These are phyloP conservation scores for Kodamaea leandrae DNA, from an alignment of 805 yeast species.

Conservation along the genomic window DNA sequence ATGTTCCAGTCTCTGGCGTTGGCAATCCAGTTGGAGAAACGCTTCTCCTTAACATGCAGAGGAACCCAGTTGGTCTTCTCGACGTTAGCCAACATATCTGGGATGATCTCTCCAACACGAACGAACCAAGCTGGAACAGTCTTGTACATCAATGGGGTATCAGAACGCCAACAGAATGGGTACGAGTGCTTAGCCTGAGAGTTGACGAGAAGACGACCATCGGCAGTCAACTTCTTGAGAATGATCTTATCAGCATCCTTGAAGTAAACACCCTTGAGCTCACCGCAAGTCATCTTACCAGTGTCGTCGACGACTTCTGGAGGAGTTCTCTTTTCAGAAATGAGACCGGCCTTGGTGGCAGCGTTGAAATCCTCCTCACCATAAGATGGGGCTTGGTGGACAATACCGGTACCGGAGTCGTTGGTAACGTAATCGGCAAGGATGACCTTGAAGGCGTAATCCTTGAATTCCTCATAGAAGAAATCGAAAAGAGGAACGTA, in stretches of 20 bases:
- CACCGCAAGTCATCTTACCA: slow-evolving; percentile 82
- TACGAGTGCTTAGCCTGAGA: slow-evolving; percentile 92
- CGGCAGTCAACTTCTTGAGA: slow-evolving; percentile 76
- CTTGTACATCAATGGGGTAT: slow-evolving; percentile 93
- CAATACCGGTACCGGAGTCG: slow-evolving; percentile 99
- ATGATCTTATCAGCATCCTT: slow-evolving; percentile 94
- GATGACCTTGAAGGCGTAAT: slow-evolving; percentile 78
- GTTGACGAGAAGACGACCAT: slow-evolving; percentile 70
- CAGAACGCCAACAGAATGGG: slow-evolving; percentile 99
- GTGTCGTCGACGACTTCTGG: slow-evolving; percentile 95
- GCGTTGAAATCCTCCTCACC: slow-evolving; percentile 98
- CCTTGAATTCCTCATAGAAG: slow-evolving; percentile 72
- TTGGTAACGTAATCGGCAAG: slow-evolving; percentile 80
- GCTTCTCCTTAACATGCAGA: slow-evolving; percentile 79
- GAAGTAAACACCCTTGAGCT: slow-evolving; percentile 80
- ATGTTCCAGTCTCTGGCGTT: slow-evolving; percentile 99
- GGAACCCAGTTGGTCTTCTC: slow-evolving; percentile 96
- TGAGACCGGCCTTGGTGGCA: slow-evolving; percentile 72
- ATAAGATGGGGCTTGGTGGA: slow-evolving; percentile 96
- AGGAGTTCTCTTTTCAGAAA: slow-evolving; percentile 63
- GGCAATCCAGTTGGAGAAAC: slow-evolving; percentile 97
- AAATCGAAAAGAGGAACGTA: slow-evolving; percentile 83
- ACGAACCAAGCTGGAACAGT: slow-evolving; percentile 99
- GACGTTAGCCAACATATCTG: slow-evolving; percentile 84
- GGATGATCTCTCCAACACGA: slow-evolving; percentile 81